phyloP scores from a whole-genome alignment of 1,284 basidiomycete species.

The Athelia sp. region DNA sequence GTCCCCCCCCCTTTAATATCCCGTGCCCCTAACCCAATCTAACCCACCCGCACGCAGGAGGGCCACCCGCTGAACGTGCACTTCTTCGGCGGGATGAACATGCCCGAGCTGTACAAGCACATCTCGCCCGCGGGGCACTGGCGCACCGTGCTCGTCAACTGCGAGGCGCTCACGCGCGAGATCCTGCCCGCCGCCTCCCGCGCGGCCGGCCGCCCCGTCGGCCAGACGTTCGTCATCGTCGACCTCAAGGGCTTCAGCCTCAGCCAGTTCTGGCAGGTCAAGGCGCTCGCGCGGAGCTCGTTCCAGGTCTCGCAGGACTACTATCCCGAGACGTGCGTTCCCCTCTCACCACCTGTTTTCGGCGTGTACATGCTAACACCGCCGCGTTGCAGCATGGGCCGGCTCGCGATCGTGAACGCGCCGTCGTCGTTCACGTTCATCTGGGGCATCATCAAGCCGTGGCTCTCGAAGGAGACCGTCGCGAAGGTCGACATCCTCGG shows the following conservation, averaged over 20 bases:
- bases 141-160: slow-evolving; percentile 56
- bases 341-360: no score
- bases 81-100: slow-evolving; percentile 53
- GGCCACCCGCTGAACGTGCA: slow-evolving; percentile 69
- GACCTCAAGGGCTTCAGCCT: slow-evolving; percentile 66
- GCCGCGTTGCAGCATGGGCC: no score
- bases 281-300: slow-evolving; percentile 47
- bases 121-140: slow-evolving; percentile 60
- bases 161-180: slow-evolving; percentile 57
- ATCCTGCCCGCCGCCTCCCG: slow-evolving; percentile 60
- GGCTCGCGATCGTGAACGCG: slow-evolving; percentile 63
- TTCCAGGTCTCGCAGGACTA: slow-evolving; percentile 75
- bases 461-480: slow-evolving; percentile 67
- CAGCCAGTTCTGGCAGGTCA: slow-evolving; percentile 71
- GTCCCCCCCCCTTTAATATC: no score
- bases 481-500: slow-evolving; percentile 63
- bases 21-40: no score
- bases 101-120: slow-evolving; percentile 53
- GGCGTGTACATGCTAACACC: no score
- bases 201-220: slow-evolving; percentile 43
- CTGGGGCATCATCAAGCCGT: slow-evolving; percentile 62
- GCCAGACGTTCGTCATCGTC: slow-evolving; percentile 55
- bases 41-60: no score
- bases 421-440: slow-evolving; percentile 67
- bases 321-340: slow-evolving; percentile 73